Evolutionary conservation across 306 rosid species (phyloP).

Genomic region (Arachis stenosperma): DNA sequence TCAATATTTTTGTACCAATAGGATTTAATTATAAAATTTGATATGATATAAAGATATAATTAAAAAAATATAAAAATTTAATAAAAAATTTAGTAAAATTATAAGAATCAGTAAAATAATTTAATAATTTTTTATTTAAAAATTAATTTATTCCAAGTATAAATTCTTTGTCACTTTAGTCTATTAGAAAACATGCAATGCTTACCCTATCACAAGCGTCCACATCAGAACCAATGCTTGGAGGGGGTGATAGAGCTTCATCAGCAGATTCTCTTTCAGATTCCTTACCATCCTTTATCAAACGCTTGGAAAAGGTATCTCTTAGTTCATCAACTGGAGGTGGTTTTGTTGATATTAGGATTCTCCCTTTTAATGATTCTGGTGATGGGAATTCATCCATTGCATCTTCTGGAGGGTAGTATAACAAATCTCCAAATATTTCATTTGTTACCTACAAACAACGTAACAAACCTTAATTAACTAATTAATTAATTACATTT

Average conservation of each 20-base stretch:
- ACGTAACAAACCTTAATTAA: conserved; percentile 11
- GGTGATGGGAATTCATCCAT: conserved; percentile 81
- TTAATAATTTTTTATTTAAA: too few relatives aligned
- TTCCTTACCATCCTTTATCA: conserved; percentile 43
- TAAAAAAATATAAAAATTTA: too few relatives aligned
- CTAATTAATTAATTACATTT: too few relatives aligned
- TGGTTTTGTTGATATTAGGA: conserved; percentile 87
- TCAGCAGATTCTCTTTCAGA: conserved; percentile 57
- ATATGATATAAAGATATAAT: too few relatives aligned
- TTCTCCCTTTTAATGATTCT: conserved; percentile 67
- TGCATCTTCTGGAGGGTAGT: conserved; percentile 60
- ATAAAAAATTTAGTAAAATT: too few relatives aligned
- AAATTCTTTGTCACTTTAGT: too few relatives aligned
- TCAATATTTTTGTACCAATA: too few relatives aligned
- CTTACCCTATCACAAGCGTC: conserved; percentile 61
- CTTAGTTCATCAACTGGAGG: conserved; percentile 36
- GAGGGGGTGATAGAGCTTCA: conserved; percentile 43
- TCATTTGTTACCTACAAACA: conserved; percentile 63
- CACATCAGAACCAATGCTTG: conserved; percentile 36
- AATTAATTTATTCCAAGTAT: too few relatives aligned
- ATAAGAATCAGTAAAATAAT: too few relatives aligned
- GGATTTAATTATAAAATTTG: too few relatives aligned
- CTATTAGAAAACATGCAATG: neutral
- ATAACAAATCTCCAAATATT: conserved; percentile 74
- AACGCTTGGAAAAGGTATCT: conserved; percentile 30